Conservation (phyloP, 2,329 filamentous ascomycete species). For the Xylaria multiplex region DNA sequence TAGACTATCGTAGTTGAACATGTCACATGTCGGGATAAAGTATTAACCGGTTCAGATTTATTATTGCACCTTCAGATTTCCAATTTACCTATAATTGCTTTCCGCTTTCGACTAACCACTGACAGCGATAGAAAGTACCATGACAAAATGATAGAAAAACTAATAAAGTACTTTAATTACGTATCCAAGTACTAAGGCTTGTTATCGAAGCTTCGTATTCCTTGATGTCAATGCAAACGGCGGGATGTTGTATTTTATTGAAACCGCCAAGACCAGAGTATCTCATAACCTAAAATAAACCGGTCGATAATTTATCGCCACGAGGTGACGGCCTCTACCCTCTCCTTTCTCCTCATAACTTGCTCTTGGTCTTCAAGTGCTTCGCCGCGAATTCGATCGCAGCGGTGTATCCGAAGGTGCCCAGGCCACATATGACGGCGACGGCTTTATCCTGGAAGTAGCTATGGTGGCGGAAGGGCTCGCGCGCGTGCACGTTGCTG, state of each 20-base stretch:
- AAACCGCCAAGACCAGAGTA: not conserved
- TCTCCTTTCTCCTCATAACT: conserved; percentile 28
- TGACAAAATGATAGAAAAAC: not conserved
- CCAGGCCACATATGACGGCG: conserved; percentile 77
- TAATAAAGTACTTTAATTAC: not conserved
- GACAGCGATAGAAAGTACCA: not conserved
- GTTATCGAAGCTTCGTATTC: no score
- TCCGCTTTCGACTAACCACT: not conserved
- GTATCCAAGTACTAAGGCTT: not conserved
- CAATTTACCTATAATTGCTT: not conserved
- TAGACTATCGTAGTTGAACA: not conserved
- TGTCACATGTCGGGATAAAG: not conserved
- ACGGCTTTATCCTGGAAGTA: conserved; percentile 80
- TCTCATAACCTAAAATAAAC: no score
- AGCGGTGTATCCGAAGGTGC: conserved; percentile 68
- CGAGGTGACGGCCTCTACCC: no score
- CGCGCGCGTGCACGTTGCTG: conserved; percentile 77
- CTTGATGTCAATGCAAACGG: no score
- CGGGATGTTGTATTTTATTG: not conserved
- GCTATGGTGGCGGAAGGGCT: conserved; percentile 74
- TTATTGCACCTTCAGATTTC: not conserved
- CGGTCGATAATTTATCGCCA: not conserved
- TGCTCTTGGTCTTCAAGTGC: conserved; percentile 56
- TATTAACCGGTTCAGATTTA: not conserved
- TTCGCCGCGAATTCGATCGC: conserved; percentile 65